A percentile compares a stretch with the other conserved stretches of the same genome.
Evolutionary conservation across 2,329 filamentous ascomycete genomes (phyloP).

Genomic region (Pseudopithomyces maydicus): DNA sequence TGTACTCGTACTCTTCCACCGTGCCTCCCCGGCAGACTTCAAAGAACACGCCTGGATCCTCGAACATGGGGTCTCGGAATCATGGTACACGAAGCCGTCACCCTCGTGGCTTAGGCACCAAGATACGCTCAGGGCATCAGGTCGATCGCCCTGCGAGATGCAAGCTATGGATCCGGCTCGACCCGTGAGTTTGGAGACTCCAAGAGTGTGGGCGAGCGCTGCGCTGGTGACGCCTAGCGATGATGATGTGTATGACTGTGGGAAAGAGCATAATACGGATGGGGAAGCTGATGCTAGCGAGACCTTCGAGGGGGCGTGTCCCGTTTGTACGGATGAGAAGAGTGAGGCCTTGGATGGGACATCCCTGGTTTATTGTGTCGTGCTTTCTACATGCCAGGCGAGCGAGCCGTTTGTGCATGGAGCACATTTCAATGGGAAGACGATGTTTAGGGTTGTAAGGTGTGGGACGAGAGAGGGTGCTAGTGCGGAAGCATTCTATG

Average conservation of each 20-base stretch:
- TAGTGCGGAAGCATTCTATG: constrained; percentile 33
- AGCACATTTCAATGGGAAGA: constrained; percentile 18
- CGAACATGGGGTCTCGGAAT: constrained; percentile 25
- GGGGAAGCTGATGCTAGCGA: constrained; percentile 6
- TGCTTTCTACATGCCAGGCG: constrained; percentile 31
- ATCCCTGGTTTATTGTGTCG: constrained; percentile 30
- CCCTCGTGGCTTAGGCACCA: constrained; percentile 18
- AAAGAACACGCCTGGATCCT: constrained; percentile 37
- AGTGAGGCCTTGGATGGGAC: constrained; percentile 28
- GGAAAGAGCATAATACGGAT: constrained; percentile 18
- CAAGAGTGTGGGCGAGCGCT: constrained; percentile 35
- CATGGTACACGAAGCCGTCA: constrained; percentile 38
- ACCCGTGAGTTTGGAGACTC: constrained; percentile 27
- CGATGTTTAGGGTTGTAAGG: constrained; percentile 37
- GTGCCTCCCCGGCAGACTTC: constrained; percentile 29
- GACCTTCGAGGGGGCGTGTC: constrained; percentile 22
- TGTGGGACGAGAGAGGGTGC: constrained; percentile 41
- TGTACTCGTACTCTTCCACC: constrained; percentile 27
- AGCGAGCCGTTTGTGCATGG: constrained; percentile 17
- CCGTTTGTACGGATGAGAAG: constrained; percentile 33
- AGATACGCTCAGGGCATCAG: constrained; percentile 4
- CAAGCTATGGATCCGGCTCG: constrained; percentile 16
- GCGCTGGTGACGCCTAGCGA: constrained; percentile 35
- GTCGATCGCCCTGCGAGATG: constrained; percentile 18
- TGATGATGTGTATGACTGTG: constrained; percentile 34